Percentiles rank a stretch among this genome's conserved stretches.
Conservation (phyloP, 2,329 filamentous ascomycete genomes). For the Talaromyces sp. region DNA sequence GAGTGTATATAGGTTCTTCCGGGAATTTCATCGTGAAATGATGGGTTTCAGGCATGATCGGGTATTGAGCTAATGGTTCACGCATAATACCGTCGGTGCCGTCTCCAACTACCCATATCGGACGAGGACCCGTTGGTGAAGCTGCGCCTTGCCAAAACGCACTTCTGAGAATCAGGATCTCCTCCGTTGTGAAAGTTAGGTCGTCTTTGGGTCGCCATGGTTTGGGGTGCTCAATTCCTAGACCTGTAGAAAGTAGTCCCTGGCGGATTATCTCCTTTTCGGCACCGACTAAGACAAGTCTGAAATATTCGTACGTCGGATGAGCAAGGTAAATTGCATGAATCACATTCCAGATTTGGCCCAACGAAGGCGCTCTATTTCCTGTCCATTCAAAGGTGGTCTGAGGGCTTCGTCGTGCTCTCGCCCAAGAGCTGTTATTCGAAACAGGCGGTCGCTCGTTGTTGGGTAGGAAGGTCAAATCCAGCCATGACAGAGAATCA, state of each 20-base stretch:
- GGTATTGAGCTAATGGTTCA: constrained; percentile 1
- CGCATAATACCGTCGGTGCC: constrained; percentile 17
- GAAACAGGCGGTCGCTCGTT: constrained; percentile 19
- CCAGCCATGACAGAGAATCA: constrained; percentile 34
- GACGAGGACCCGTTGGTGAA: constrained; percentile 14
- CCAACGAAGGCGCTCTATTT: constrained; percentile 35
- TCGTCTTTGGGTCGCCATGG: constrained; percentile 6
- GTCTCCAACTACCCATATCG: constrained; percentile 17
- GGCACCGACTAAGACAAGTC: constrained; percentile 37
- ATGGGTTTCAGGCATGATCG: constrained; percentile 15
- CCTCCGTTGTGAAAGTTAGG: neutral
- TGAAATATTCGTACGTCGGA: constrained; percentile 42
- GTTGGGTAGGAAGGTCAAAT: constrained; percentile 24
- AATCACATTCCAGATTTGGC: constrained; percentile 45
- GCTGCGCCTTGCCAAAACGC: constrained; percentile 17
- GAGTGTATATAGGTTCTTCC: constrained; percentile 11
- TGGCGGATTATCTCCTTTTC: constrained; percentile 33
- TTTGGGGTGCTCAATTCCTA: constrained; percentile 17
- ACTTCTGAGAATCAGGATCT: constrained; percentile 11
- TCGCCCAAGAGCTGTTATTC: constrained; percentile 37
- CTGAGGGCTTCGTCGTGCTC: constrained; percentile 41
- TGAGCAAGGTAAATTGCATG: constrained; percentile 44
- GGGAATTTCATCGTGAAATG: constrained; percentile 17
- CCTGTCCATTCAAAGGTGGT: constrained; percentile 40
- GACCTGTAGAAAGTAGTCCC: constrained; percentile 36